Evolutionary conservation across 768 basidiomycete species (phyloP), one percentile per base, ranked within the genome.

Genomic region (Lyophyllum semitale): DNA sequence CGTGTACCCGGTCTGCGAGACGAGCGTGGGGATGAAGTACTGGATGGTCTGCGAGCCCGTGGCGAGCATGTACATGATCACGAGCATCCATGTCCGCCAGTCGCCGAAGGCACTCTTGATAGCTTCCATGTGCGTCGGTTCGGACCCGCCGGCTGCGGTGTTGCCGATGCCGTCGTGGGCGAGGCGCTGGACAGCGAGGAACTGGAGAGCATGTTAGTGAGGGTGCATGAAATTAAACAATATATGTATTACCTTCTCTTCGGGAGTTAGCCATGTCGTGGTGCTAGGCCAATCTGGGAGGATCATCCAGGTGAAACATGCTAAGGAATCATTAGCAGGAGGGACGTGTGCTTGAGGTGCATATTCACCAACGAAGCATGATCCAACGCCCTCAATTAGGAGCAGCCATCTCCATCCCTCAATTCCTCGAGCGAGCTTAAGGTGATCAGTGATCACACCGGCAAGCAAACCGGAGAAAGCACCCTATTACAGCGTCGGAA

Each of bases 251-350:
- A 48, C 46, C 33, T 30, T 29, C 32, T 48, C 46, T 18, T 48
- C 46, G 17, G 46, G 46, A 8, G 46, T 48, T 27, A 48, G 46
- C 46, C 46, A 48, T 13, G 3, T 32, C 2, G 46, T 48, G 18
- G 46, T 48, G n/a, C 29, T 48, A 9, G 46, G 46, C 46, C 46
- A 48, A n/a, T 48, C 46, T 4, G 46, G 46, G 15, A 48, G 46
- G 29, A 48, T 33, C 46, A 48, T 48, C 46, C 46, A 48, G 30
- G 46, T 48, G 33, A 48, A 48, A 25, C 46, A 48, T 9, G 46
- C 46, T 48, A n/a, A 4, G 46, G 13, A 1, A 7, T n/a, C n/a
- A n/a, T n/a, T n/a, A n/a, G n/a, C n/a, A n/a, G n/a, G n/a, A n/a
- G n/a, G n/a, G n/a, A n/a, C n/a, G n/a, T n/a, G n/a, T n/a, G n/a